phyloP scores from a whole-genome alignment of 179 eudicot species.

The Actinidia arguta region DNA sequence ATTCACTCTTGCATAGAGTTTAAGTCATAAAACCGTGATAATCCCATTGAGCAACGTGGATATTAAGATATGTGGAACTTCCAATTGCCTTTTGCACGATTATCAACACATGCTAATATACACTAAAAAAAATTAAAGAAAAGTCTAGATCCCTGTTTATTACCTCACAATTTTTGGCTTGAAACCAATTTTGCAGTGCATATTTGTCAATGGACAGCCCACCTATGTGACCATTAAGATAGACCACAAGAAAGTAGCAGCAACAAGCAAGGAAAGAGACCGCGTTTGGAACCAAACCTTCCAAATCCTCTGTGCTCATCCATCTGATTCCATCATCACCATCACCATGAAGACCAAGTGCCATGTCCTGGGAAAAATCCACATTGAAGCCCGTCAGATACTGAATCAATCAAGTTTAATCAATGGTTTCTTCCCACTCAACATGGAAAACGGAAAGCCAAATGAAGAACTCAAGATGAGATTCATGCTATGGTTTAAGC shows the following conservation, averaged over 20 bases:
- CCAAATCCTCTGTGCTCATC: constrained; percentile 87
- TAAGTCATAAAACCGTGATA: too few relatives aligned
- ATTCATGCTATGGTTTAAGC: constrained; percentile 82
- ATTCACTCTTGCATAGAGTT: too few relatives aligned
- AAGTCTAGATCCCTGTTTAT: too few relatives aligned
- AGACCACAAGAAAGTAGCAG: constrained; percentile 68
- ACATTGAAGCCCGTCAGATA: constrained; percentile 60
- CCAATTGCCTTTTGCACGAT: too few relatives aligned
- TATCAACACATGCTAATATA: too few relatives aligned
- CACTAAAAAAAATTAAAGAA: too few relatives aligned
- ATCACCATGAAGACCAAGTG: constrained; percentile 76
- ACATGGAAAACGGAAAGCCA: constrained; percentile 53
- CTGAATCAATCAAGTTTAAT: constrained; percentile 62
- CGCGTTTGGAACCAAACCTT: constrained; percentile 94
- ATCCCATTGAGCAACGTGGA: too few relatives aligned
- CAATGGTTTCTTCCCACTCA: constrained; percentile 74
- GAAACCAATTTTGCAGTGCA: constrained; percentile 57
- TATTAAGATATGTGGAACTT: too few relatives aligned
- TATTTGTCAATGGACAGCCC: constrained; percentile 54
- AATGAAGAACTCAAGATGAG: constrained; percentile 58
- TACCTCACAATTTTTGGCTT: neutral
- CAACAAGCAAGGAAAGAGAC: constrained; percentile 60
- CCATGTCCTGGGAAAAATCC: constrained; percentile 60
- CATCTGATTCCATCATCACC: constrained; percentile 63
- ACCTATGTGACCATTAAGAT: constrained; percentile 82